A percentile compares a stretch with the other conserved stretches of the same genome.
Conservation (phyloP, 371 early-diverging fungal species). For the Rhizopus arrhizus region DNA sequence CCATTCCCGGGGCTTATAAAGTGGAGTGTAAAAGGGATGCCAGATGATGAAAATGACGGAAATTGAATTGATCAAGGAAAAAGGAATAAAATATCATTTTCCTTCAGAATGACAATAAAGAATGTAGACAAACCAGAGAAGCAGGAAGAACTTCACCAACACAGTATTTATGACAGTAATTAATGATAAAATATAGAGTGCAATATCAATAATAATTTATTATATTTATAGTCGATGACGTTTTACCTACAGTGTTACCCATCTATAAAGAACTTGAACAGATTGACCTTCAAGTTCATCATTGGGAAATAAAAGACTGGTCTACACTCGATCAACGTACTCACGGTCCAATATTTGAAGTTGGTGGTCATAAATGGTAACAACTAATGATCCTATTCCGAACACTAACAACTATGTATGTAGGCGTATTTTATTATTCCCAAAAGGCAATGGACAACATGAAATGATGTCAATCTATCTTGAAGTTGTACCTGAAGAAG, state of each 20-base stretch:
- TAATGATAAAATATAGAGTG: not conserved
- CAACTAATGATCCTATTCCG: not conserved
- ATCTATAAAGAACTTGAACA: conserved; percentile 47
- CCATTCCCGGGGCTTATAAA: conserved; percentile 8
- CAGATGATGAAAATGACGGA: conserved; percentile 1
- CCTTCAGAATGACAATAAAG: conserved; percentile 7
- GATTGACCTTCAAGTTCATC: conserved; percentile 53
- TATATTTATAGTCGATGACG: conserved; percentile 28
- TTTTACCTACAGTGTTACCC: conserved; percentile 36
- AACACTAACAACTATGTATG: too few relatives aligned
- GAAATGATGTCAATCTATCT: conserved; percentile 79
- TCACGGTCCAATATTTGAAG: conserved; percentile 62
- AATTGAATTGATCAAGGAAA: conserved; percentile 2
- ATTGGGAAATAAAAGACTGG: conserved; percentile 66
- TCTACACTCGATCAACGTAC: conserved; percentile 49
- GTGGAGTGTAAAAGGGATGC: not conserved
- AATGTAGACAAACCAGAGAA: conserved; percentile 2
- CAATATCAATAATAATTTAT: too few relatives aligned
- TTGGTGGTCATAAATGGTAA: conserved; percentile 65
- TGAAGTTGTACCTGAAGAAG: conserved; percentile 73
- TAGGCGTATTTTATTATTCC: conserved; percentile 87
- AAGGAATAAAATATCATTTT: not conserved
- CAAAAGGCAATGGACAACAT: conserved; percentile 77
- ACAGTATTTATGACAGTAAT: conserved; percentile 23
- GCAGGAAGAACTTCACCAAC: conserved; percentile 2